Conservation (phyloP, 2,329 filamentous ascomycete genomes). For the Scleromitrula shiraiana region DNA sequence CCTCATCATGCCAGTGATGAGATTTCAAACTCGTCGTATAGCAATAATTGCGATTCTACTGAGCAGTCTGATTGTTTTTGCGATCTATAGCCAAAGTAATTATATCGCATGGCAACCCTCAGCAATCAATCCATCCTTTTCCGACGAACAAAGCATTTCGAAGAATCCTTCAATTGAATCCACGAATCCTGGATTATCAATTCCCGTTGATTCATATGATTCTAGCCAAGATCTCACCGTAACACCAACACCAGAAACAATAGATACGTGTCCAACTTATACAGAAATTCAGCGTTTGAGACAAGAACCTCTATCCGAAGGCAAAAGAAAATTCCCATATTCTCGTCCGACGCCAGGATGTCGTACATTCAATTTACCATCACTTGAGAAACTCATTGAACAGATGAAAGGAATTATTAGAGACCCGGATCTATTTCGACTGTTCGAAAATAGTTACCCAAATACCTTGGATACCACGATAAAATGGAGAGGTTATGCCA, state of each 20-base stretch:
- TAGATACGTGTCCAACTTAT: conserved; percentile 11
- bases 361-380: conserved; percentile 69
- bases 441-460: conserved; percentile 67
- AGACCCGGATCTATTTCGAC: conserved; percentile 65
- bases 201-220: not conserved
- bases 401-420: conserved; percentile 61
- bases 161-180: not conserved
- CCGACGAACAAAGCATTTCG: not conserved
- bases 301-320: conserved; percentile 32
- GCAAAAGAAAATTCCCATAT: conserved; percentile 67
- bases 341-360: conserved; percentile 70
- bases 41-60: not conserved
- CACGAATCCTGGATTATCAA: not conserved
- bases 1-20: not conserved
- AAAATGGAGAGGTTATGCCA: conserved; percentile 55
- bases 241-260: not conserved
- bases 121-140: not conserved
- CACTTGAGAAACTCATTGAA: conserved; percentile 68
- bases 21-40: not conserved
- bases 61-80: not conserved
- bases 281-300: conserved; percentile 17
- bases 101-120: not conserved
- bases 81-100: not conserved
- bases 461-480: conserved; percentile 70
- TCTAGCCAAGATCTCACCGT: too few species aligned